Conservation (phyloP, 768 basidiomycete species). For the Lactifluus piperatus region DNA sequence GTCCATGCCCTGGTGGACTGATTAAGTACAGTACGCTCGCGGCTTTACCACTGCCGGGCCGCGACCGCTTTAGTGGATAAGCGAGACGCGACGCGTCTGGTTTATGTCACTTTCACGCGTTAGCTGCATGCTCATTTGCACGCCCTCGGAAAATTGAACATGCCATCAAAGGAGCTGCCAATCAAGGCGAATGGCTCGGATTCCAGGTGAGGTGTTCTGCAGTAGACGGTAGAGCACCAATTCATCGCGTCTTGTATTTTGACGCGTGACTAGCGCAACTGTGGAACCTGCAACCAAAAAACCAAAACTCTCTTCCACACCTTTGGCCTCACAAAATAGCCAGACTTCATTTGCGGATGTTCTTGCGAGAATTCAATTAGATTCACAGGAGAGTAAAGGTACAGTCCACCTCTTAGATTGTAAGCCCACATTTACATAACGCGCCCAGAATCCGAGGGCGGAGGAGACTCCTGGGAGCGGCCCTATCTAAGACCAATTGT, state of each 20-base stretch:
- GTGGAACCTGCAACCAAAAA: constrained; percentile 28
- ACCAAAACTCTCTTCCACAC: constrained; percentile 25
- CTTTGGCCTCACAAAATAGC: constrained; percentile 20
- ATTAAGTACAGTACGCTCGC: no score
- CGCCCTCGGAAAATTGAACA: background rate
- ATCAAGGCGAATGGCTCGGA: background rate
- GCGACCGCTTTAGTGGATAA: background rate
- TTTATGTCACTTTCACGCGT: background rate
- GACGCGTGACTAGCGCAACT: constrained; percentile 2
- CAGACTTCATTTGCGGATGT: constrained; percentile 34
- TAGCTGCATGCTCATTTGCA: background rate
- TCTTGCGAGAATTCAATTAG: constrained; percentile 30
- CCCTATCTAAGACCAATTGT: constrained; percentile 49
- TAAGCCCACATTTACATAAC: background rate
- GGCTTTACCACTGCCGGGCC: no score
- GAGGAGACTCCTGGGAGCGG: constrained; percentile 66
- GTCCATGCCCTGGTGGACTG: no score
- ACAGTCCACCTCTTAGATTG: background rate
- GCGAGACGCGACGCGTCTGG: background rate
- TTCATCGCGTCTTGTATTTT: background rate
- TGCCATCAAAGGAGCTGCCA: background rate
- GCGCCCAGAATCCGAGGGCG: constrained; percentile 59
- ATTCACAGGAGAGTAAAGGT: constrained; percentile 22
- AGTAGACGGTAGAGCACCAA: background rate
- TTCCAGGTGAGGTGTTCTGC: background rate